These are phyloP conservation scores for Botryosphaeria dothidea DNA, from an alignment of 2,329 filamentous ascomycete genomes.

Conservation along the genomic window DNA sequence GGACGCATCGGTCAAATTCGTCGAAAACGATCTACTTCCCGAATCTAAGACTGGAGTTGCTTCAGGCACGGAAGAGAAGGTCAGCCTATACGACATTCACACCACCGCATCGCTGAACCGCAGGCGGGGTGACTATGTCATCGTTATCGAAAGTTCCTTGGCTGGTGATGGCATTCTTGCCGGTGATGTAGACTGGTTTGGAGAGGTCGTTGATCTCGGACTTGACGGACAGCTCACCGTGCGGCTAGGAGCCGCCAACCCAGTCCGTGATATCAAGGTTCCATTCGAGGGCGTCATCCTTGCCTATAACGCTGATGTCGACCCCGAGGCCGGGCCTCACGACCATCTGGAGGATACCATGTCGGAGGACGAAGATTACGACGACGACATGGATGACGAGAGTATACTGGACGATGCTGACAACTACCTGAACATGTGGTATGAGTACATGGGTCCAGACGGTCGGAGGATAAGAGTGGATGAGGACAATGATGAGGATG, in stretches of 20 bases:
- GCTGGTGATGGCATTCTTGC: background rate
- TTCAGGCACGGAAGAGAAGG: constrained; percentile 49
- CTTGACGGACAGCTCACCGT: constrained; percentile 56
- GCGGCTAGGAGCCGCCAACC: constrained; percentile 52
- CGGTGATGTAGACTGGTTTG: constrained; percentile 51
- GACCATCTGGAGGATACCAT: constrained; percentile 7
- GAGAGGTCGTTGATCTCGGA: constrained; percentile 57
- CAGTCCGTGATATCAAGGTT: constrained; percentile 53
- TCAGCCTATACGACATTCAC: constrained; percentile 61
- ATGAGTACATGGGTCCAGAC: constrained; percentile 35
- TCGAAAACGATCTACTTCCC: constrained; percentile 41
- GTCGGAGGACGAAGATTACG: constrained; percentile 24
- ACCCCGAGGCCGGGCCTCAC: constrained; percentile 29
- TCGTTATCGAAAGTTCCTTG: constrained; percentile 36
- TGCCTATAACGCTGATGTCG: constrained; percentile 47
- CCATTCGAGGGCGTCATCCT: constrained; percentile 51
- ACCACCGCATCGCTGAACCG: constrained; percentile 51
- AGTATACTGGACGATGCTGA: constrained; percentile 22
- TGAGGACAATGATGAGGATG: constrained; percentile 32
- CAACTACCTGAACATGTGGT: constrained; percentile 25
- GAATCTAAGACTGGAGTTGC: constrained; percentile 38
- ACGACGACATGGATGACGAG: constrained; percentile 22
- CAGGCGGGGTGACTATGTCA: constrained; percentile 54
- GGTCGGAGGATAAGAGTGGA: constrained; percentile 31
- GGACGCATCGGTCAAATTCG: constrained; percentile 31